Conservation (phyloP, 108 stramenopile species). For the Fistulifera pelliculosa region DNA sequence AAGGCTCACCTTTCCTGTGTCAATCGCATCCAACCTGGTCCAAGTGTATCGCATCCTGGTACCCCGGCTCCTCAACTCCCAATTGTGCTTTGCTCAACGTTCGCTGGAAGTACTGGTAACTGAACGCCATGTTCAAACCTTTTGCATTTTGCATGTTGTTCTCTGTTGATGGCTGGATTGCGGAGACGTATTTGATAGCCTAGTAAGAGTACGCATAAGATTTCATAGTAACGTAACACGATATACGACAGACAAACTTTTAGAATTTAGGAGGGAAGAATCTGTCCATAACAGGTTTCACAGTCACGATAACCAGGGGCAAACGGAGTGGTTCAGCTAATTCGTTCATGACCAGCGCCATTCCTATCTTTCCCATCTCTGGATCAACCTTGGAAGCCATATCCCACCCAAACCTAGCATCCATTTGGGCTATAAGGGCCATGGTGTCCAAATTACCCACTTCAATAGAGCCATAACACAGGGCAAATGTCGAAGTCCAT, state of each 20-base stretch:
- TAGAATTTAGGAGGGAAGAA: constrained; percentile 44
- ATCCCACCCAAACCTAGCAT: constrained; percentile 45
- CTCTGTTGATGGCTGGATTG: no score
- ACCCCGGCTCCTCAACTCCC: constrained; percentile 17
- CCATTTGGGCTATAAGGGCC: constrained; percentile 37
- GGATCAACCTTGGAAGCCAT: constrained; percentile 57
- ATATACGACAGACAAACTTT: no score
- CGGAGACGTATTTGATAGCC: no score
- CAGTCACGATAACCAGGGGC: constrained; percentile 76
- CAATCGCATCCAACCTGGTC: constrained; percentile 5
- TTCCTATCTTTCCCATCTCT: constrained; percentile 60
- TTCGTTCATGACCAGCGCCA: constrained; percentile 72
- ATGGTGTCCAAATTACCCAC: constrained; percentile 69
- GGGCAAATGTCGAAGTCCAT: constrained; percentile 56
- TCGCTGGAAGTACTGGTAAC: not conserved
- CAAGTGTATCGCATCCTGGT: constrained; percentile 29
- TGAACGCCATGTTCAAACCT: no score
- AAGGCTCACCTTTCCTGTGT: constrained; percentile 42
- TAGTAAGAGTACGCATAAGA: no score
- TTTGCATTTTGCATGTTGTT: no score
- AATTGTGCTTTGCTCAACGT: constrained; percentile 11
- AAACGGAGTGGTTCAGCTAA: constrained; percentile 71
- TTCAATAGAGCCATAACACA: constrained; percentile 61
- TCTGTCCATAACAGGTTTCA: constrained; percentile 70
- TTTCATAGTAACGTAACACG: no score